phyloP scores from a whole-genome alignment of 345 rosid species.

The Mercurialis annua region DNA sequence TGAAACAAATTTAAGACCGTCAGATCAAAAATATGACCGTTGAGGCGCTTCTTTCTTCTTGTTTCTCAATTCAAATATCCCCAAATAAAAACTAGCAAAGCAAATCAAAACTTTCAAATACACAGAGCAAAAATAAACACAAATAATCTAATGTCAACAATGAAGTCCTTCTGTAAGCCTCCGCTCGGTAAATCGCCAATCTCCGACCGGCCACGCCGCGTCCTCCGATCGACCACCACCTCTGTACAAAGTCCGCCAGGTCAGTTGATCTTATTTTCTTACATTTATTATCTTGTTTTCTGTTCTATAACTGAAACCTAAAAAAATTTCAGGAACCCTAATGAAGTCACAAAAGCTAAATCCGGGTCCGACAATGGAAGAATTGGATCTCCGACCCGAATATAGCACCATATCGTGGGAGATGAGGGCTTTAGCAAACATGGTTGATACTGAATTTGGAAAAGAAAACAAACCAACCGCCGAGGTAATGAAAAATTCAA shows the following conservation, averaged over 20 bases:
- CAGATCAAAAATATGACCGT: slow-evolving; percentile 12
- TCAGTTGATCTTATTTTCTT: slow-evolving; percentile 5
- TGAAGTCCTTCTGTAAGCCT: slow-evolving; percentile 63
- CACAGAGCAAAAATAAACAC: not conserved
- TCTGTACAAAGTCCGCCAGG: slow-evolving; percentile 67
- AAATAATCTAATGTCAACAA: slow-evolving; percentile 42
- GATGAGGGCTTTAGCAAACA: slow-evolving; percentile 52
- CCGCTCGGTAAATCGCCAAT: slow-evolving; percentile 73
- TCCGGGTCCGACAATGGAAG: slow-evolving; percentile 31
- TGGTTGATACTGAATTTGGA: slow-evolving; percentile 41
- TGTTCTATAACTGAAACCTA: not conserved
- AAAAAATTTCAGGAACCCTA: slow-evolving; percentile 43
- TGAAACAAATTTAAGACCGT: not conserved
- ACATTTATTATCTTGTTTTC: not conserved
- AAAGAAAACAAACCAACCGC: slow-evolving; percentile 20
- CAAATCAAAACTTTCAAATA: too few species aligned
- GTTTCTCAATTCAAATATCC: slow-evolving; percentile 5
- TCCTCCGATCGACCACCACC: slow-evolving; percentile 37
- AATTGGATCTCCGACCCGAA: slow-evolving; percentile 46
- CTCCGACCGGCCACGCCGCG: slow-evolving; percentile 57
- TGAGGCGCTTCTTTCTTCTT: slow-evolving; percentile 12
- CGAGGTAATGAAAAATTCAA: slow-evolving; percentile 11
- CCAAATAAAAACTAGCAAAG: not conserved
- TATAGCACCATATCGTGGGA: slow-evolving; percentile 65
- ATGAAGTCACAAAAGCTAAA: slow-evolving; percentile 46